These are phyloP conservation scores for Irpex sp. DNA, from an alignment of 1,284 basidiomycete species.

Conservation along the genomic window DNA sequence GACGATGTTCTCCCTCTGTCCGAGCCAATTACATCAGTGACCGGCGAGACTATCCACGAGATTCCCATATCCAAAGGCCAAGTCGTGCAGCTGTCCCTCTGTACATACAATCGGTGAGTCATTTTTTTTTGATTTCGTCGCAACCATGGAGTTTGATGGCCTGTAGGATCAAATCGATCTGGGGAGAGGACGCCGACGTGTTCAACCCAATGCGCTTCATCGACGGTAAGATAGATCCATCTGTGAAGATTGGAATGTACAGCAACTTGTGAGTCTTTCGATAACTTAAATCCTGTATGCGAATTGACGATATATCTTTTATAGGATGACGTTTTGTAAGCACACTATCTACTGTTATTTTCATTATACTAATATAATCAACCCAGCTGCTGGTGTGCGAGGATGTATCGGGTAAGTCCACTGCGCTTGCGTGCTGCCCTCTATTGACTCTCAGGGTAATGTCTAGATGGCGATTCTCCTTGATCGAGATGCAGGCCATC, in stretches of 20 bases:
- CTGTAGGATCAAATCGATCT: constrained; percentile 1
- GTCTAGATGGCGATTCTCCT: constrained; percentile 12
- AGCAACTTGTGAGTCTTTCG: constrained; percentile 2
- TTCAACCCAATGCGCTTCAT: constrained; percentile 11
- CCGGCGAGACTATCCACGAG: constrained; percentile 28
- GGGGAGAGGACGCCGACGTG: constrained; percentile 10
- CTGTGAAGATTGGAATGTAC: not conserved
- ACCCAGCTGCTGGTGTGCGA: constrained; percentile 9
- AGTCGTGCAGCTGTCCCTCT: not conserved
- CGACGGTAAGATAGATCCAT: constrained; percentile 1
- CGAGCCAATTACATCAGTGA: constrained; percentile 31
- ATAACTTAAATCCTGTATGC: not conserved
- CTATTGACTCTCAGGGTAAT: not conserved
- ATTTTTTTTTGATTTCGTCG: not conserved
- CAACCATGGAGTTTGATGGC: not conserved
- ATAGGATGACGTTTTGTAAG: constrained; percentile 11
- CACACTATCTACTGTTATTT: not conserved
- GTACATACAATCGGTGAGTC: constrained; percentile 5
- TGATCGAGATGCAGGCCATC: constrained; percentile 13
- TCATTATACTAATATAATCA: not conserved
- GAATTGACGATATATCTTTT: not conserved
- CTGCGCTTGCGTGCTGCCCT: too few relatives aligned
- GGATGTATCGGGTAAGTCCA: constrained; percentile 11
- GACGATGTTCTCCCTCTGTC: constrained; percentile 43
- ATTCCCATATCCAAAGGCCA: constrained; percentile 21